Evolutionary conservation across 2,329 filamentous ascomycete genomes (phyloP).

Genomic region (Emericellopsis atlantica): DNA sequence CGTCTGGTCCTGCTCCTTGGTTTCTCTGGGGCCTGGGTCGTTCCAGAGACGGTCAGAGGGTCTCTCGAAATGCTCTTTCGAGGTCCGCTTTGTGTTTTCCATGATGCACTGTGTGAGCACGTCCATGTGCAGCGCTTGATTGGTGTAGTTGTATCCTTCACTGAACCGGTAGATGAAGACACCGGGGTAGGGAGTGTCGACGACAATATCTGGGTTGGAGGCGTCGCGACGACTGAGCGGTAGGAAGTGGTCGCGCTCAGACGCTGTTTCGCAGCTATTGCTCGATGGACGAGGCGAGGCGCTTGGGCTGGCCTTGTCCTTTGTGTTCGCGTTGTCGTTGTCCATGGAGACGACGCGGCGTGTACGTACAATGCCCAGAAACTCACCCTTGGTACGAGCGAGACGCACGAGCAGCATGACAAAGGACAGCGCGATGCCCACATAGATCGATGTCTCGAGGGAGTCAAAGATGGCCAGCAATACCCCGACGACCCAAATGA

Average conservation of each 20-base stretch:
- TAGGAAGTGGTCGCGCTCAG: constrained; percentile 22
- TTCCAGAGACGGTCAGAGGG: constrained; percentile 41
- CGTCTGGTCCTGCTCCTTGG: constrained; percentile 10
- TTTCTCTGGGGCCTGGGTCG: constrained; percentile 26
- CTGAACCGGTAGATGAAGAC: constrained; percentile 38
- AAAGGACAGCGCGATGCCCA: constrained; percentile 28
- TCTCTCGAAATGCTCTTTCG: constrained; percentile 20
- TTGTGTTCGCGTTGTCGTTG: neutral
- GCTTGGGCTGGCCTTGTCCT: no score
- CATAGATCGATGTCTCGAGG: constrained; percentile 38
- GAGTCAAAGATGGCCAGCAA: constrained; percentile 37
- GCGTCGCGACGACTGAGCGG: constrained; percentile 26
- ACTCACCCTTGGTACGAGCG: constrained; percentile 31
- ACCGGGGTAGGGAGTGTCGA: constrained; percentile 31
- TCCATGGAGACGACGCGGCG: constrained; percentile 5
- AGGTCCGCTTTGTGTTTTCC: constrained; percentile 24
- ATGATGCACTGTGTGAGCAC: constrained; percentile 24
- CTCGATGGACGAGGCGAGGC: no score
- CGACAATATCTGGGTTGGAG: constrained; percentile 28
- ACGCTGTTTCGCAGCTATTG: neutral
- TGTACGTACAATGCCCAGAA: constrained; percentile 25
- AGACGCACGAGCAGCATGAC: constrained; percentile 30
- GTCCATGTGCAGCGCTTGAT: constrained; percentile 34
- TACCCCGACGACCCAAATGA: constrained; percentile 66
- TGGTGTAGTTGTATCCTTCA: constrained; percentile 39